Conservation (phyloP, 805 yeast species). For the Zygoascus ofunaensis region DNA sequence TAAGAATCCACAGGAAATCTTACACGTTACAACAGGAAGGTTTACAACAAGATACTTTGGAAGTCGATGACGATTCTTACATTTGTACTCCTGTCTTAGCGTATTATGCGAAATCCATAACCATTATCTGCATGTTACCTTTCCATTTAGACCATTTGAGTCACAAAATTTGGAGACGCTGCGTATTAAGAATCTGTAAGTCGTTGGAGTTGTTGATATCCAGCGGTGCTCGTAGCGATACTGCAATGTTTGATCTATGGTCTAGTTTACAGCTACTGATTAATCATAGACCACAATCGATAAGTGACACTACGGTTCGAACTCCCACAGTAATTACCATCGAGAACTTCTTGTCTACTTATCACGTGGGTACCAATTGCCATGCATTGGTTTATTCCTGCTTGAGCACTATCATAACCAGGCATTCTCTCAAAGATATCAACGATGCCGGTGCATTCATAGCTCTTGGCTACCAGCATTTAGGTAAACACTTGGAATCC, state of each 20-base stretch:
- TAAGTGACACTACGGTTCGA: neutral
- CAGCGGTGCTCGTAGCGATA: neutral
- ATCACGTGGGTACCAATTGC: constrained; percentile 6
- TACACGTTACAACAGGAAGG: constrained; percentile 5
- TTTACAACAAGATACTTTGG: constrained; percentile 1
- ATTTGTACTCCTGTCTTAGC: constrained; percentile 11
- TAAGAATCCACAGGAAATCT: neutral
- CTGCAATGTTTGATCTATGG: constrained; percentile 4
- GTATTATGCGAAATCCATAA: constrained; percentile 14
- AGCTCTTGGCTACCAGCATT: neutral
- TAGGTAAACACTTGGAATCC: neutral
- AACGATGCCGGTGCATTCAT: neutral
- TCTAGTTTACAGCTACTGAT: constrained; percentile 4
- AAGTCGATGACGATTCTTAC: neutral
- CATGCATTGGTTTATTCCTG: constrained; percentile 6
- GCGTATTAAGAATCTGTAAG: neutral
- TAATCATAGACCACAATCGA: neutral
- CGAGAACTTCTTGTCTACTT: constrained; percentile 2
- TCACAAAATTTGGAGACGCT: constrained; percentile 4
- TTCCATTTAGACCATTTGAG: constrained; percentile 18
- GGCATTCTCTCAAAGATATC: constrained; percentile 2
- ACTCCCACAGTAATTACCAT: neutral
- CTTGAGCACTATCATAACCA: constrained; percentile 1
- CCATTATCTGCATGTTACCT: constrained; percentile 11
- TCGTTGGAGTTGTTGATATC: neutral